Evolutionary conservation across 176 grass and related monocot species (phyloP).

Genomic region (Ensete ventricosum): DNA sequence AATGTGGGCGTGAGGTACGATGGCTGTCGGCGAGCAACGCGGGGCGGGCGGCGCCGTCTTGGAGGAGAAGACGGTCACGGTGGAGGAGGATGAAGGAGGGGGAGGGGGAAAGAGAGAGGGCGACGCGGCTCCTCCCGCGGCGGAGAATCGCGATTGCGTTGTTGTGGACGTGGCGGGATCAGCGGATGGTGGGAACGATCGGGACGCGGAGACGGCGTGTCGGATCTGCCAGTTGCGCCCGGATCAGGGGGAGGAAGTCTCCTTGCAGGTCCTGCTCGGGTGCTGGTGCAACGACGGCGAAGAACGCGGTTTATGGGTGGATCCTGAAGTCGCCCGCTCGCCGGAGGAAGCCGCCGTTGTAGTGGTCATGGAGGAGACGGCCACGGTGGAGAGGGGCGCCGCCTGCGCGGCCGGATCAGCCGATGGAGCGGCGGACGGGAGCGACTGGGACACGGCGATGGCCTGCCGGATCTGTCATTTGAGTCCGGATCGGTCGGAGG

Average conservation of each 20-base stretch:
- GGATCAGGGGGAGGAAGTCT: constrained; percentile 21
- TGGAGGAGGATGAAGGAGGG: no score
- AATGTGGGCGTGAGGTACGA: no score
- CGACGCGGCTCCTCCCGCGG: background rate
- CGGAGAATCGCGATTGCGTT: background rate
- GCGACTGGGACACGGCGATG: background rate
- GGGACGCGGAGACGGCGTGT: constrained; percentile 17
- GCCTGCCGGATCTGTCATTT: constrained; percentile 77
- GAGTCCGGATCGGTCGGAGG: constrained; percentile 20
- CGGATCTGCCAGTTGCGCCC: constrained; percentile 64
- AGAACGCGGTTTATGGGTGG: no score
- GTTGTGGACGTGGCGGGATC: constrained; percentile 1
- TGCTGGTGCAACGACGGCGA: constrained; percentile 53
- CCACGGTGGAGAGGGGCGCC: background rate
- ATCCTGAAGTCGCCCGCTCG: no score
- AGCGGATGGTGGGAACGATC: background rate
- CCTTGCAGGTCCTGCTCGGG: constrained; percentile 44
- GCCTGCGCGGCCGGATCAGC: background rate
- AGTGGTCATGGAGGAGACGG: background rate
- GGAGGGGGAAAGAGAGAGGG: background rate
- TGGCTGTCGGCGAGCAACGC: no score
- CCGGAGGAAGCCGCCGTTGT: no score
- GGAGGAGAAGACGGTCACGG: no score
- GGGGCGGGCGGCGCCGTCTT: no score
- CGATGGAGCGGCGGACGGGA: background rate